These are phyloP conservation scores for Alternaria gaisen DNA, from an alignment of 2,329 filamentous ascomycete species.

Conservation along the genomic window DNA sequence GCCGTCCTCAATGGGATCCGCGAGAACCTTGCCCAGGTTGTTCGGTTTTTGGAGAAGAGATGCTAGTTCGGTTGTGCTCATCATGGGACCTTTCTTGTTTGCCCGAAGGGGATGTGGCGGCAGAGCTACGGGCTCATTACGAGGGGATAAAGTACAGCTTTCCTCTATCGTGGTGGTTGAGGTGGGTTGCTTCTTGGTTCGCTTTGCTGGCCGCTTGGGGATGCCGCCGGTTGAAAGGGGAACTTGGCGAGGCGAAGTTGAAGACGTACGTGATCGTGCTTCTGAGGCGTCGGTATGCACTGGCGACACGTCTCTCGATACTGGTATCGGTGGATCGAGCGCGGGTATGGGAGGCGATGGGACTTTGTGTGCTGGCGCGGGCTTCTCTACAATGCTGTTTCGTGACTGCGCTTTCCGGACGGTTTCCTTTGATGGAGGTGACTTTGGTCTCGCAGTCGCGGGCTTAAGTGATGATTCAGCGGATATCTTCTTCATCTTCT, in stretches of 20 bases:
- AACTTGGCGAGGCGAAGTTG: conserved; percentile 24
- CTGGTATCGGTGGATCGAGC: conserved; percentile 4
- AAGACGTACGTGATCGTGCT: conserved; percentile 18
- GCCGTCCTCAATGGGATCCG: conserved; percentile 39
- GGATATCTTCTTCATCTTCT: conserved; percentile 1
- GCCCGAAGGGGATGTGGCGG: conserved; percentile 32
- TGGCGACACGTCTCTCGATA: conserved; percentile 15
- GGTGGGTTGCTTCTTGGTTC: conserved; percentile 6
- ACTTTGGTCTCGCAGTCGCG: neutral
- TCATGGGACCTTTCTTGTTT: conserved; percentile 30
- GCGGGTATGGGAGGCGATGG: conserved; percentile 6
- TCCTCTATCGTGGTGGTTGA: conserved; percentile 3
- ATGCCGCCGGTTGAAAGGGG: conserved; percentile 41
- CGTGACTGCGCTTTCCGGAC: neutral
- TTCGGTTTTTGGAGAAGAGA: conserved; percentile 33
- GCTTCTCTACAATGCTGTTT: conserved; percentile 10
- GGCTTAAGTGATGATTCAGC: neutral
- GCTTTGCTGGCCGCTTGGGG: conserved; percentile 28
- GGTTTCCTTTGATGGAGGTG: neutral
- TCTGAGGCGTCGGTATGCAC: conserved; percentile 12
- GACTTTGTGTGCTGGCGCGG: conserved; percentile 1
- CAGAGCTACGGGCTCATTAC: conserved; percentile 20
- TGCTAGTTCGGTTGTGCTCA: conserved; percentile 43
- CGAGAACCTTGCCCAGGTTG: conserved; percentile 21
- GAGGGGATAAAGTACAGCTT: conserved; percentile 1